These are phyloP conservation scores for Agaricus sinodeliciosus DNA, from an alignment of 768 basidiomycete species.

Conservation along the genomic window DNA sequence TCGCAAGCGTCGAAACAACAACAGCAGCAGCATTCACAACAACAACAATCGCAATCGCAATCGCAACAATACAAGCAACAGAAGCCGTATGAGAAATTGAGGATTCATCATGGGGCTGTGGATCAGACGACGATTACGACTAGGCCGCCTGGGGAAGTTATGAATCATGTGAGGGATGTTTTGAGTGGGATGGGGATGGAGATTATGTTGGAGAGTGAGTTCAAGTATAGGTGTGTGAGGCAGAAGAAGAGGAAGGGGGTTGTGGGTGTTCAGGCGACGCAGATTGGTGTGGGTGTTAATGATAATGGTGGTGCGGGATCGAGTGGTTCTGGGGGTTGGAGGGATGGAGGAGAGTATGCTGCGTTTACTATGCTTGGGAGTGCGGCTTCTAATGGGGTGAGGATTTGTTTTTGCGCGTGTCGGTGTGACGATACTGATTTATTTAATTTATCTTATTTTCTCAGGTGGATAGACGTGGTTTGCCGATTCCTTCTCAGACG, in stretches of 20 bases:
- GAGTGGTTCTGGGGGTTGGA: constrained; percentile 17
- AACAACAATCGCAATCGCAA: constrained; percentile 16
- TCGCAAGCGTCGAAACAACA: constrained; percentile 5
- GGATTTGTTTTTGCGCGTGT: constrained; percentile 19
- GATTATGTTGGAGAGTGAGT: constrained; percentile 82
- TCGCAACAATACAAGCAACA: constrained; percentile 20
- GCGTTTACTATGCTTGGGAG: constrained; percentile 75
- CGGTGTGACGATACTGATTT: background rate
- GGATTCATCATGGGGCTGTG: constrained; percentile 88
- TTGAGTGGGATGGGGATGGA: constrained; percentile 89
- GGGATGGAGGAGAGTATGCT: constrained; percentile 32
- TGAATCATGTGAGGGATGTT: constrained; percentile 75
- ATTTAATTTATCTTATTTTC: background rate
- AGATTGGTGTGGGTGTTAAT: too few species aligned
- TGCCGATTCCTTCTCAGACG: constrained; percentile 76
- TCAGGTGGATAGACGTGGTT: constrained; percentile 84
- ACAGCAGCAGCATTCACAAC: constrained; percentile 19
- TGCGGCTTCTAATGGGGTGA: constrained; percentile 81
- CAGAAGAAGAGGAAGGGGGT: constrained; percentile 62
- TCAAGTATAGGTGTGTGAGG: constrained; percentile 81
- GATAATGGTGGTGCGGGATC: constrained; percentile 32
- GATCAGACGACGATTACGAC: constrained; percentile 88
- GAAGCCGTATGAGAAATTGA: constrained; percentile 38
- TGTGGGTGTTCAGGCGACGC: constrained; percentile 18
- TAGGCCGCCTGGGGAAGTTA: constrained; percentile 77